Percentiles rank a stretch among this genome's conserved stretches.
Conservation (phyloP, 2,329 filamentous ascomycete species). For the Colletotrichum horii region DNA sequence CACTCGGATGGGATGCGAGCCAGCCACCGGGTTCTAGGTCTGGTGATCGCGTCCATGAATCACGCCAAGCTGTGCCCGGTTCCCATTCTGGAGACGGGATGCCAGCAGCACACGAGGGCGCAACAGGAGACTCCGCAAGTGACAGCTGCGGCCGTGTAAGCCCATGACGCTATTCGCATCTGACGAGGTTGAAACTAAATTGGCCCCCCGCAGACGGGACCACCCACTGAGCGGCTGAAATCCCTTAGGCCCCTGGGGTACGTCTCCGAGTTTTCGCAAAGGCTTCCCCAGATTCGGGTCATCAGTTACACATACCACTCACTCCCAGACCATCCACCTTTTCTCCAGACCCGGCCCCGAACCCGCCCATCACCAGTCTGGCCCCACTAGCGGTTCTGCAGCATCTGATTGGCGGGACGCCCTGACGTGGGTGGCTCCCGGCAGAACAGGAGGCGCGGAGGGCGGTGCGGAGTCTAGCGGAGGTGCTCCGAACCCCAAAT, state of each 20-base stretch:
- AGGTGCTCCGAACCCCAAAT: constrained; percentile 1
- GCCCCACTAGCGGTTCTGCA: neutral
- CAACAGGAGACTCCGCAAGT: constrained; percentile 16
- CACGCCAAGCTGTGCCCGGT: neutral
- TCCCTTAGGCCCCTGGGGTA: neutral
- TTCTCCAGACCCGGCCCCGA: constrained; percentile 5
- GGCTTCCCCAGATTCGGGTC: constrained; percentile 7
- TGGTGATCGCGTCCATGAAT: neutral
- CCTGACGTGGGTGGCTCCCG: neutral
- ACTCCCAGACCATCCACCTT: neutral
- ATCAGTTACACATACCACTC: neutral
- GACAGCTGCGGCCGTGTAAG: neutral
- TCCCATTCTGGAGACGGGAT: neutral
- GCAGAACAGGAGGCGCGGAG: neutral
- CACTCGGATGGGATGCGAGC: neutral
- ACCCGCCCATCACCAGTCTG: neutral
- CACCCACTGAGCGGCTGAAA: neutral
- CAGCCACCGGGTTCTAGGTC: neutral
- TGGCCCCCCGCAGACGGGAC: neutral
- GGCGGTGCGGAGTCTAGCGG: constrained; percentile 21
- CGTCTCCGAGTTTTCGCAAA: neutral
- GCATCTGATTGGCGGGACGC: neutral
- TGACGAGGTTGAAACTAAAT: neutral
- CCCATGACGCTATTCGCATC: constrained; percentile 1
- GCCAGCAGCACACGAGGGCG: neutral